phyloP scores from a whole-genome alignment of 768 basidiomycete genomes.

The Trichaptum fuscoviolaceum region DNA sequence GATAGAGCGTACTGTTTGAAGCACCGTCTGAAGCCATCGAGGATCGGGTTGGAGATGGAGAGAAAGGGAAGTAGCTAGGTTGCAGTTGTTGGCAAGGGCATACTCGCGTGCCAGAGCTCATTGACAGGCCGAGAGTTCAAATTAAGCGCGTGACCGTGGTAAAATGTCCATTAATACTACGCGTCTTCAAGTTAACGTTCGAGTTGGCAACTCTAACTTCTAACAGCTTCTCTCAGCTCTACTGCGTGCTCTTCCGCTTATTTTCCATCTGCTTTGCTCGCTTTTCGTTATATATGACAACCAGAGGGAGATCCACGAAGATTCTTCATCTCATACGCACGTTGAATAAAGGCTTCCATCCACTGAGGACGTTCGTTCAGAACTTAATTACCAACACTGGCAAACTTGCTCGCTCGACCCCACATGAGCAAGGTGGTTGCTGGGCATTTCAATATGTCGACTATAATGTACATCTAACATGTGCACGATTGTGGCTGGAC shows the following conservation, averaged over 20 bases:
- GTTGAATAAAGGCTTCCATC: neutral
- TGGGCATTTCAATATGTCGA: no score
- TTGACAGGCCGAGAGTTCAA: no score
- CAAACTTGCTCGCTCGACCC: neutral
- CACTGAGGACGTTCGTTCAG: neutral
- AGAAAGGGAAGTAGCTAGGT: neutral
- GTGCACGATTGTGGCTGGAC: neutral
- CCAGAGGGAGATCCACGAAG: neutral
- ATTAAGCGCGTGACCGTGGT: no score
- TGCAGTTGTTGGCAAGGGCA: neutral
- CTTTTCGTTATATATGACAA: neutral
- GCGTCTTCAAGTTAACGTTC: no score
- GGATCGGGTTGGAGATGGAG: neutral
- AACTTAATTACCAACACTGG: neutral
- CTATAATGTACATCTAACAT: no score
- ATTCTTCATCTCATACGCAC: neutral
- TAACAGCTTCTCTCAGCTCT: no score
- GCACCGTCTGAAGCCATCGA: slow-evolving; percentile 4
- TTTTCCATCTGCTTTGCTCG: neutral
- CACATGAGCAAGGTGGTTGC: no score
- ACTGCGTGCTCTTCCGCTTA: no score
- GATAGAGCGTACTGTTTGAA: neutral
- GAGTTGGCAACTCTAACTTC: no score
- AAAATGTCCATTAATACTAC: no score
- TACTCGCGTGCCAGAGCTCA: no score